A percentile compares a stretch with the other conserved stretches of the same genome.
Conservation (phyloP, 768 basidiomycete species). For the Podaxis rugospora region DNA sequence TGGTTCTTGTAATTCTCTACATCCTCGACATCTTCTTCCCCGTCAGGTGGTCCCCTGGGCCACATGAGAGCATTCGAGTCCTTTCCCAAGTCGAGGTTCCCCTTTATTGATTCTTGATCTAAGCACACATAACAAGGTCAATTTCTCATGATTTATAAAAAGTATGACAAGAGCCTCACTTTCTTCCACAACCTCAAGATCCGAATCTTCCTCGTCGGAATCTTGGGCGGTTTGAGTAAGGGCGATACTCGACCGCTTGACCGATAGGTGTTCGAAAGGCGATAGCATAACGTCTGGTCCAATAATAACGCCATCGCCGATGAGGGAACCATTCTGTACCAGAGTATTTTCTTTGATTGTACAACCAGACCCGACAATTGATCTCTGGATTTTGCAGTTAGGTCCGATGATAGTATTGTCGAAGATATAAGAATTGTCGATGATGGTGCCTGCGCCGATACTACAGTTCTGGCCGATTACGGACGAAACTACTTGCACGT, state of each 20-base stretch:
- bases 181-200: constrained; percentile 63
- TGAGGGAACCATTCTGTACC: constrained; percentile 72
- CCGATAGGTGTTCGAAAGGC: constrained; percentile 74
- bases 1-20: constrained; percentile 51
- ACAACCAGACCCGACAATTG: constrained; percentile 81
- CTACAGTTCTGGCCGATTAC: constrained; percentile 75
- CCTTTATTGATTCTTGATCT: constrained; percentile 46
- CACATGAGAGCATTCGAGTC: constrained; percentile 78
- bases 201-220: constrained; percentile 48
- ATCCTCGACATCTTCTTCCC: constrained; percentile 59
- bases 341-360: constrained; percentile 59
- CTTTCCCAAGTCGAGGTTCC: constrained; percentile 50
- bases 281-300: constrained; percentile 66
- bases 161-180: constrained; percentile 35
- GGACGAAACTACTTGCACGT: constrained; percentile 62
- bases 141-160: constrained; percentile 10
- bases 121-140: constrained; percentile 5
- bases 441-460: constrained; percentile 65
- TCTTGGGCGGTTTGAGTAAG: constrained; percentile 14
- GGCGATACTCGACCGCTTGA: constrained; percentile 25
- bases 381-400: constrained; percentile 65
- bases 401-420: constrained; percentile 71
- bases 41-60: constrained; percentile 64
- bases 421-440: constrained; percentile 80
- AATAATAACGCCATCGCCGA: constrained; percentile 77